phyloP scores from a whole-genome alignment of 768 basidiomycete genomes.

The Amanita subjunquillea region DNA sequence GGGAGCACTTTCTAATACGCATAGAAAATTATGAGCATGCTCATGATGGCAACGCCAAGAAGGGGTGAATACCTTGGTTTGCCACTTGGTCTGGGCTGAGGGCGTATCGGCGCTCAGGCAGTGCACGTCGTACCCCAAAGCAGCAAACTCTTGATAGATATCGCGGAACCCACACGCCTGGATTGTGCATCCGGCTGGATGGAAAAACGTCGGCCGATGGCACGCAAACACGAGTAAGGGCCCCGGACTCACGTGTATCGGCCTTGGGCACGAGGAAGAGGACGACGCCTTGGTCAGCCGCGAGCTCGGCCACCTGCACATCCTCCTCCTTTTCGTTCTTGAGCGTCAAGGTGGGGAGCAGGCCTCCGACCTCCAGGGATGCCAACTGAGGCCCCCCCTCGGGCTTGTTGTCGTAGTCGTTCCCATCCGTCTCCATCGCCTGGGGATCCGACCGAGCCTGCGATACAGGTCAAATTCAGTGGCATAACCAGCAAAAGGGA shows the following conservation, averaged over 20 bases:
- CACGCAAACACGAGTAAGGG: background rate
- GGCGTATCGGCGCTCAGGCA: conserved; percentile 78
- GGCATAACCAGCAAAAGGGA: background rate
- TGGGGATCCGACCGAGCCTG: conserved; percentile 8
- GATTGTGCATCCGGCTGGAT: conserved; percentile 75
- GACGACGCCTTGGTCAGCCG: conserved; percentile 64
- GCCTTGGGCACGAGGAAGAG: conserved; percentile 81
- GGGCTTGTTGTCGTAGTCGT: conserved; percentile 10
- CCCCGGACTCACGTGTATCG: conserved; percentile 56
- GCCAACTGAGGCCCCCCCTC: background rate
- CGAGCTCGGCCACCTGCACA: conserved; percentile 52
- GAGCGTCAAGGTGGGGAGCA: conserved; percentile 61
- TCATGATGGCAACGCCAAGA: background rate
- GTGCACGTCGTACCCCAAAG: conserved; percentile 63
- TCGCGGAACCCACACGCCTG: conserved; percentile 94
- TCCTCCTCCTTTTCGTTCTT: conserved; percentile 84
- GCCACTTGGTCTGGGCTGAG: conserved; percentile 72
- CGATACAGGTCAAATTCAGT: no score
- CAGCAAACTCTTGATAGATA: conserved; percentile 63
- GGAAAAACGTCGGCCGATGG: background rate
- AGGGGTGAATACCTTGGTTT: conserved; percentile 53
- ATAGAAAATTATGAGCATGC: background rate
- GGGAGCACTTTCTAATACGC: conserved; percentile 63
- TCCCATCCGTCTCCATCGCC: conserved; percentile 7
- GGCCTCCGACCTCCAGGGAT: conserved; percentile 49